These are phyloP conservation scores for Talaromyces sp. DNA, from an alignment of 2,329 filamentous ascomycete species.

Conservation along the genomic window DNA sequence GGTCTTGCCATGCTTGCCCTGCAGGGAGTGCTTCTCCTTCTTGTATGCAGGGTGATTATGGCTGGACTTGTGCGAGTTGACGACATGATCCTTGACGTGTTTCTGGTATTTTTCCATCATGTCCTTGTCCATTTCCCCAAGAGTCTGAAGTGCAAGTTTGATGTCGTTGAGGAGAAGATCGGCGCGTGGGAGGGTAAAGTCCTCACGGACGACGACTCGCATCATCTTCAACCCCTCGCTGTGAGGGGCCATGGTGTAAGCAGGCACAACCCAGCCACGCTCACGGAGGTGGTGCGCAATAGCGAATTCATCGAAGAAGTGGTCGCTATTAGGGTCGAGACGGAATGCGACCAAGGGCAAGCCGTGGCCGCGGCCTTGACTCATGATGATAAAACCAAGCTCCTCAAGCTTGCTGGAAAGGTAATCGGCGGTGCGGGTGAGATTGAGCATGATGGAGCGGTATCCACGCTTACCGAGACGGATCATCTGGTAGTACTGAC, in stretches of 20 bases:
- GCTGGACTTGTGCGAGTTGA: conserved; percentile 51
- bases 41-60: conserved; percentile 54
- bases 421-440: conserved; percentile 86
- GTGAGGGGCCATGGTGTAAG: conserved; percentile 94
- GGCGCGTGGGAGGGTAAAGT: conserved; percentile 79
- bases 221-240: conserved; percentile 83
- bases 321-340: conserved; percentile 55
- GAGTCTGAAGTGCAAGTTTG: conserved; percentile 66
- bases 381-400: conserved; percentile 85
- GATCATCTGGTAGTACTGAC: conserved; percentile 96
- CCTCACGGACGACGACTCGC: conserved; percentile 86
- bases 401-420: conserved; percentile 68
- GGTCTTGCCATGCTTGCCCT: conserved; percentile 87
- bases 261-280: conserved; percentile 88
- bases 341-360: conserved; percentile 89
- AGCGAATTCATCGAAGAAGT: conserved; percentile 69
- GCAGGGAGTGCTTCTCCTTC: conserved; percentile 79
- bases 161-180: conserved; percentile 75
- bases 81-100: conserved; percentile 55
- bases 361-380: conserved; percentile 69
- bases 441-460: conserved; percentile 87
- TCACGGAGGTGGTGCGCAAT: conserved; percentile 81
- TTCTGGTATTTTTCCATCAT: conserved; percentile 66
- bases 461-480: conserved; percentile 91
- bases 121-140: conserved; percentile 71